Percentiles rank a stretch among this genome's conserved stretches.
phyloP scores from a whole-genome alignment of 2,329 filamentous ascomycete species.

The Pseudogymnoascus sp. region DNA sequence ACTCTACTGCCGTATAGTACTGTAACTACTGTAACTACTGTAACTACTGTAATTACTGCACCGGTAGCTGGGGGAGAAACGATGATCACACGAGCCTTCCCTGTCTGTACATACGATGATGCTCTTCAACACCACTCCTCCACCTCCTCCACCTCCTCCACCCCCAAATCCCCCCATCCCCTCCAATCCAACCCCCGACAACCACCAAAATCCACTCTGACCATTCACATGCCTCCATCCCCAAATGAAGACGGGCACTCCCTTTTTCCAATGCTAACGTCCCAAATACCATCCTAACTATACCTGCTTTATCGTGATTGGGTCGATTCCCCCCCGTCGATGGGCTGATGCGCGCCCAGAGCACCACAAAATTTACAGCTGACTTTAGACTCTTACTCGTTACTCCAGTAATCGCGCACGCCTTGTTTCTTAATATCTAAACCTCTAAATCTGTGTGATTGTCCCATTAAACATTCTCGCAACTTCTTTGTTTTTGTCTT shows the following conservation, averaged over 20 bases:
- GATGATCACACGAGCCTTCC: background rate
- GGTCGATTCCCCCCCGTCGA: background rate
- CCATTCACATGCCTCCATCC: constrained; percentile 3
- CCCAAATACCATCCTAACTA: background rate
- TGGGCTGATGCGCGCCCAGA: background rate
- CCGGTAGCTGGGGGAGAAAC: background rate
- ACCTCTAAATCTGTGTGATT: background rate
- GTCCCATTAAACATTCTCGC: background rate
- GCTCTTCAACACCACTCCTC: background rate
- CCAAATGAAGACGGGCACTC: constrained; percentile 1
- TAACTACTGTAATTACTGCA: no score
- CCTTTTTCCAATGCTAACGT: background rate
- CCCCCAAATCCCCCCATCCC: background rate
- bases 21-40: no score
- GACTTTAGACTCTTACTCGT: background rate
- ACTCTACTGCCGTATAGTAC: background rate
- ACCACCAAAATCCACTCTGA: background rate
- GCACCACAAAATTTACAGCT: background rate
- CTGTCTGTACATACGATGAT: background rate
- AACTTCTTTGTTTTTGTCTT: background rate
- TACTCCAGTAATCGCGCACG: background rate
- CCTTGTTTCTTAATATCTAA: background rate
- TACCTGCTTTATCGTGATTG: background rate
- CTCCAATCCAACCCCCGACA: background rate
- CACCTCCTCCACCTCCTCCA: background rate